These are phyloP conservation scores for Amauroascus niger DNA, from an alignment of 2,329 filamentous ascomycete species.

Conservation along the genomic window DNA sequence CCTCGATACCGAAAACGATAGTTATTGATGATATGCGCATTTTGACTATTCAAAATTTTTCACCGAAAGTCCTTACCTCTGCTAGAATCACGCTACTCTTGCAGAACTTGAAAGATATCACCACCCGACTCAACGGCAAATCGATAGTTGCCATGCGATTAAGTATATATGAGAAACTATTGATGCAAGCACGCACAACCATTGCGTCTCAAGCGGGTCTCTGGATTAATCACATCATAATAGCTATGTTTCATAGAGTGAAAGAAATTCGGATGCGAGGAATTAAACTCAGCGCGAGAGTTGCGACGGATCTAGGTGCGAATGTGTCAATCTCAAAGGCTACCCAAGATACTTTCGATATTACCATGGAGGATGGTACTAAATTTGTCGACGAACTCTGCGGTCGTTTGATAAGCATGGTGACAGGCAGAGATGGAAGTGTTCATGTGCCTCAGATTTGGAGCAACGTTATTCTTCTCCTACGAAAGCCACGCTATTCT, in stretches of 20 bases:
- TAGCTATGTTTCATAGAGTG: constrained; percentile 63
- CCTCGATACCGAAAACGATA: constrained; percentile 62
- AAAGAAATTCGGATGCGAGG: constrained; percentile 68
- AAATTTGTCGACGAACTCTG: constrained; percentile 62
- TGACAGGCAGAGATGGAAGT: constrained; percentile 49
- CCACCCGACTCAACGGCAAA: constrained; percentile 65
- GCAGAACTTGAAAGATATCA: constrained; percentile 59
- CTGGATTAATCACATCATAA: constrained; percentile 76
- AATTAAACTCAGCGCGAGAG: constrained; percentile 62
- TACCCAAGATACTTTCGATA: constrained; percentile 47
- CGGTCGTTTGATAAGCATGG: constrained; percentile 57
- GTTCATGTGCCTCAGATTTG: constrained; percentile 74
- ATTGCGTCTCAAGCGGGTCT: constrained; percentile 61
- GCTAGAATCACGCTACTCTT: constrained; percentile 63
- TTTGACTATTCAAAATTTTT: constrained; percentile 70
- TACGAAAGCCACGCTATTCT: constrained; percentile 53
- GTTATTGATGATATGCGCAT: constrained; percentile 71
- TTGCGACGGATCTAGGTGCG: constrained; percentile 58
- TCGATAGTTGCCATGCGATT: constrained; percentile 69
- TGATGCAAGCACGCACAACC: constrained; percentile 58
- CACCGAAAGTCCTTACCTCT: constrained; percentile 60
- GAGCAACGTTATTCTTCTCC: constrained; percentile 69
- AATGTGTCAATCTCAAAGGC: constrained; percentile 59
- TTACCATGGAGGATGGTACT: constrained; percentile 42
- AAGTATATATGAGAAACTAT: constrained; percentile 65